These are phyloP conservation scores for Phytopythium sindhum DNA, from an alignment of 352 stramenopile genomes.

Conservation along the genomic window DNA sequence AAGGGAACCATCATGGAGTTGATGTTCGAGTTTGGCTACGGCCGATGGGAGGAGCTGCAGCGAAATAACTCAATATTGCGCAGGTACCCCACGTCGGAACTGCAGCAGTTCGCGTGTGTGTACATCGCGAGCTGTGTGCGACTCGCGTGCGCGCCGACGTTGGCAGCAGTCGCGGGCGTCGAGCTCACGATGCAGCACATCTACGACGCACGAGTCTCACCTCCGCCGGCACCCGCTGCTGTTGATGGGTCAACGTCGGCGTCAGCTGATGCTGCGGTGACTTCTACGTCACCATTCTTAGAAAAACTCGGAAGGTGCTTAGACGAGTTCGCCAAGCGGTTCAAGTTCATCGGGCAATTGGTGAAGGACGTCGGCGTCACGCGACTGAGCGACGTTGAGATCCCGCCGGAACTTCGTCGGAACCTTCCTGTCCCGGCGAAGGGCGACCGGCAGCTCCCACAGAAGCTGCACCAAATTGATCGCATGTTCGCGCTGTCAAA, in stretches of 20 bases:
- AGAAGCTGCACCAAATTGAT: slow-evolving; percentile 69
- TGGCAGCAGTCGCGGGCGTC: neutral
- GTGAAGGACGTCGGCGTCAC: slow-evolving; percentile 39
- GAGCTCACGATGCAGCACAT: slow-evolving; percentile 4
- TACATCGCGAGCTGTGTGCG: slow-evolving; percentile 53
- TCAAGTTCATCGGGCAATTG: slow-evolving; percentile 37
- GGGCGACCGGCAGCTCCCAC: slow-evolving; percentile 26
- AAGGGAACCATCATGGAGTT: slow-evolving; percentile 41
- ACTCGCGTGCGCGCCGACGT: slow-evolving; percentile 27
- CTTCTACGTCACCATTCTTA: neutral
- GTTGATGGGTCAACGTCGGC: neutral
- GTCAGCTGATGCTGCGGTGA: neutral
- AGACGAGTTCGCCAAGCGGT: slow-evolving; percentile 33
- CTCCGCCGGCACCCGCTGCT: neutral
- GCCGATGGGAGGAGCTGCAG: slow-evolving; percentile 76
- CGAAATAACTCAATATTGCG: slow-evolving; percentile 22
- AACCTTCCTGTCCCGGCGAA: slow-evolving; percentile 6
- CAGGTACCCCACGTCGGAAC: slow-evolving; percentile 35
- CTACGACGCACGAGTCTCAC: neutral
- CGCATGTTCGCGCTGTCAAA: slow-evolving; percentile 46
- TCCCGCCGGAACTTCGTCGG: slow-evolving; percentile 14
- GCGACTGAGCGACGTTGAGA: slow-evolving; percentile 19
- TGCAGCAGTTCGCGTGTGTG: slow-evolving; percentile 46
- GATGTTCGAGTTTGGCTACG: slow-evolving; percentile 74
- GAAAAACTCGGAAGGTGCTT: neutral